These are phyloP conservation scores for Aspergillus novoparasiticus DNA, from an alignment of 2,329 filamentous ascomycete species.

Conservation along the genomic window DNA sequence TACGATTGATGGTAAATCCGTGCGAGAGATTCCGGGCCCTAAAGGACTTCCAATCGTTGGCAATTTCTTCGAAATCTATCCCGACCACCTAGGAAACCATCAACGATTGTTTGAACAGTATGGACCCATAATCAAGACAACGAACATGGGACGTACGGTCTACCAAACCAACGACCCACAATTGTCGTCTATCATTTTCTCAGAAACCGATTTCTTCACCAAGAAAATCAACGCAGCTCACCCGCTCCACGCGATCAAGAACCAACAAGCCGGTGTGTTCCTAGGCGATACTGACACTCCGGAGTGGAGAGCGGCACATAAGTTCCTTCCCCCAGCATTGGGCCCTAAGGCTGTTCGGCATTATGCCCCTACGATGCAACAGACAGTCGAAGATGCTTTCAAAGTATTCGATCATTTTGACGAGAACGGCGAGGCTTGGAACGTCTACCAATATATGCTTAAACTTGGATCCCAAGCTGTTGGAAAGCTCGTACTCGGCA, in stretches of 20 bases:
- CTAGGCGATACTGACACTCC: constrained; percentile 37
- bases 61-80: constrained; percentile 58
- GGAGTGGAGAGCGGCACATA: constrained; percentile 53
- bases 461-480: constrained; percentile 50
- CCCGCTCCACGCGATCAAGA: constrained; percentile 33
- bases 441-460: constrained; percentile 55
- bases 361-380: constrained; percentile 62
- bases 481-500: constrained; percentile 47
- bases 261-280: constrained; percentile 32
- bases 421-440: constrained; percentile 47
- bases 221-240: constrained; percentile 51
- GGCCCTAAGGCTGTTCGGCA: constrained; percentile 63
- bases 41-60: constrained; percentile 46
- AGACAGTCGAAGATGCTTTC: constrained; percentile 55
- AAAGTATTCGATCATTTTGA: constrained; percentile 54
- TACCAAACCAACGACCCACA: constrained; percentile 57
- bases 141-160: constrained; percentile 52
- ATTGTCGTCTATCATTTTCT: constrained; percentile 50
- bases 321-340: constrained; percentile 63
- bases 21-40: constrained; percentile 27
- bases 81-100: constrained; percentile 61
- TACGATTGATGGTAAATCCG: constrained; percentile 29
- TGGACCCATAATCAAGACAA: constrained; percentile 56
- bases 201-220: constrained; percentile 56
- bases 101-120: constrained; percentile 57